Conservation (phyloP, 1,284 basidiomycete species). For the Ustilago xerochloae region DNA sequence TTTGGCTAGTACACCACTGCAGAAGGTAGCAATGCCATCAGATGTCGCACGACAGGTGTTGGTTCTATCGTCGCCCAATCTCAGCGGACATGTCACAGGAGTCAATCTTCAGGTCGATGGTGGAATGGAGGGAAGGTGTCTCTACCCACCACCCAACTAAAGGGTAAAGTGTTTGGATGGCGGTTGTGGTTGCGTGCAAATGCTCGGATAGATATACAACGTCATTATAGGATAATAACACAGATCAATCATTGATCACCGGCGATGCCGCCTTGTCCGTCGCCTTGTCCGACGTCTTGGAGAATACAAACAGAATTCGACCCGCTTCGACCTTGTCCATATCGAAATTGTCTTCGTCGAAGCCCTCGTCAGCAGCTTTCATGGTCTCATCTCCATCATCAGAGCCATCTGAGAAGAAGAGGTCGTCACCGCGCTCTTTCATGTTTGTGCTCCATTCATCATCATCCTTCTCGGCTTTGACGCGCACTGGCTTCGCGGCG, state of each 20-base stretch:
- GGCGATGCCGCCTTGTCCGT: conserved; percentile 8
- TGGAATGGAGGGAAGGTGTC: conserved; percentile 77
- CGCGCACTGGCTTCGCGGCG: neutral
- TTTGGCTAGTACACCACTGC: conserved; percentile 76
- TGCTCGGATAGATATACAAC: neutral
- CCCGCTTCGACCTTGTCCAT: conserved; percentile 34
- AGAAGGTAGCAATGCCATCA: conserved; percentile 75
- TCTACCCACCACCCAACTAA: conserved; percentile 38
- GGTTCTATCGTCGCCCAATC: conserved; percentile 74
- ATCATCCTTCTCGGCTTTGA: conserved; percentile 20
- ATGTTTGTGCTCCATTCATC: conserved; percentile 34
- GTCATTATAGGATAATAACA: neutral
- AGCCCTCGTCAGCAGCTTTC: neutral
- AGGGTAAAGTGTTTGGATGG: neutral
- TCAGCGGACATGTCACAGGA: conserved; percentile 80
- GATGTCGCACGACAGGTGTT: conserved; percentile 78
- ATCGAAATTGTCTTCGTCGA: conserved; percentile 12
- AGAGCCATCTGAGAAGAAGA: conserved; percentile 16
- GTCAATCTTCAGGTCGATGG: conserved; percentile 79
- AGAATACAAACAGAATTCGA: conserved; percentile 48
- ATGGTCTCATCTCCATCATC: conserved; percentile 5
- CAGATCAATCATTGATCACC: neutral
- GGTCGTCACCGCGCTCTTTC: conserved; percentile 32
- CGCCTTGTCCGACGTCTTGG: conserved; percentile 36
- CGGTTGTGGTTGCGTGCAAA: neutral